Evolutionary conservation across 352 stramenopile genomes (phyloP), one percentile per base, ranked within the genome.

Genomic region (Globisporangium paroecandrum): DNA sequence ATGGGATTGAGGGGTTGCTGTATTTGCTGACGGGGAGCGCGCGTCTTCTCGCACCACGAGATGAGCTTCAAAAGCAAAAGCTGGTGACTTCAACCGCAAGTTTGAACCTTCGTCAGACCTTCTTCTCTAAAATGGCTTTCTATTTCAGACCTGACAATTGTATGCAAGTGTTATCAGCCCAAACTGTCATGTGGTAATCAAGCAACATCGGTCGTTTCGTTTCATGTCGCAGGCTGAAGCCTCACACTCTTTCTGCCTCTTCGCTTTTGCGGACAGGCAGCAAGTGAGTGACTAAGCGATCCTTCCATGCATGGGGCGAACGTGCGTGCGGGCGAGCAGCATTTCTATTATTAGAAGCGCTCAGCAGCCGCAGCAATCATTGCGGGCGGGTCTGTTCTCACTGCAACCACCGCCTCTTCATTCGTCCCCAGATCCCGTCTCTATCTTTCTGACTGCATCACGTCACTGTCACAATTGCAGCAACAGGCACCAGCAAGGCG

Each of bases 281-380:
- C 10, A 12, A 43, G 36, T 43, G 36, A 43, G 0, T 38, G 32
- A 43, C 32, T 38, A 7, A 1, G 36, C 13, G 38, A 47, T 47
- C 20, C 18, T 51, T 51, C 43, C 7, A 51, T 24, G 18, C 12
- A 4, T 46, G 38, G 4, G 10, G 12, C 38, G 38, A 2, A 15
- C 13, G 38, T 47, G 13, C 12, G 15, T 49, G 41, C 15, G 15
- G 12, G 38, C 9, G 36, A 15, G 41, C 41, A 4, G 32, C 32
- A 38, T 27, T 68, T 18, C 20, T 75, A 20, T n/a, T 27, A 2
- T 61, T 46, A 61, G 55, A 29, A 41, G 36, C 36, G 32, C 32
- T 38, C 36, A 58, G 20, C 47, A 24, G 18, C 18, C 47, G 4
- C 47, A 15, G 24, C 51, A 58, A 15, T 43, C 41, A 49, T 49